Evolutionary conservation across 176 grass and related monocot species (phyloP).

Genomic region (Bolboschoenus planiculmis): DNA sequence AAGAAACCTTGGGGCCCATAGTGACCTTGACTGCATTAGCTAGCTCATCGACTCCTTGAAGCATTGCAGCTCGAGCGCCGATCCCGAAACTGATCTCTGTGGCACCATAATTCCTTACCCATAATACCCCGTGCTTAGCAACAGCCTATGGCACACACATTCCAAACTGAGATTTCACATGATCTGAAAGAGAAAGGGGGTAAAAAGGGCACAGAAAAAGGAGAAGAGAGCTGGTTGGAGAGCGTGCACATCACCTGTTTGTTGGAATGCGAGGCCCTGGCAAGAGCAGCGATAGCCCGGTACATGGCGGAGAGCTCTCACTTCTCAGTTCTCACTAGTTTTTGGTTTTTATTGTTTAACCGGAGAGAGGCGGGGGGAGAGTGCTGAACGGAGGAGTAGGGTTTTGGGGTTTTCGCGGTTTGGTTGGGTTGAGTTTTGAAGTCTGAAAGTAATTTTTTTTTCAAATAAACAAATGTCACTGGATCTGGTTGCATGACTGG

Average conservation of each 20-base stretch:
- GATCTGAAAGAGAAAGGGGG: neutral
- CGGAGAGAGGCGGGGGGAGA: neutral
- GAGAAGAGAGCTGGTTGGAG: neutral
- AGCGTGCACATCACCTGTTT: conserved; percentile 23
- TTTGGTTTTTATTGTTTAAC: neutral
- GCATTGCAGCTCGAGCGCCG: conserved; percentile 32
- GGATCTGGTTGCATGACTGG: neutral
- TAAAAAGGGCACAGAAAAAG: neutral
- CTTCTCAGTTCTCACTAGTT: neutral
- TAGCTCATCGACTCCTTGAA: conserved; percentile 35
- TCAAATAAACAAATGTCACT: neutral
- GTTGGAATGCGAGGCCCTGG: conserved; percentile 7
- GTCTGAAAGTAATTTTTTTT: no score
- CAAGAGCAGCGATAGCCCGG: neutral
- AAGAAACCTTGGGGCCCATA: conserved; percentile 23
- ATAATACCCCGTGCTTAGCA: conserved; percentile 5
- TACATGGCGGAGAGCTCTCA: neutral
- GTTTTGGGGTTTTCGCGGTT: conserved; percentile 1
- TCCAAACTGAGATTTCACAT: neutral
- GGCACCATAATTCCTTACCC: conserved; percentile 32
- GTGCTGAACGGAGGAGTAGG: neutral
- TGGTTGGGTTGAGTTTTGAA: neutral
- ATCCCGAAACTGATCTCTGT: conserved; percentile 37
- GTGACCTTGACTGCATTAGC: conserved; percentile 45
- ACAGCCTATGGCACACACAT: conserved; percentile 2